These are phyloP conservation scores for Pseudotsuga menziesii DNA, from an alignment of 75 land plant genomes.

Conservation along the genomic window DNA sequence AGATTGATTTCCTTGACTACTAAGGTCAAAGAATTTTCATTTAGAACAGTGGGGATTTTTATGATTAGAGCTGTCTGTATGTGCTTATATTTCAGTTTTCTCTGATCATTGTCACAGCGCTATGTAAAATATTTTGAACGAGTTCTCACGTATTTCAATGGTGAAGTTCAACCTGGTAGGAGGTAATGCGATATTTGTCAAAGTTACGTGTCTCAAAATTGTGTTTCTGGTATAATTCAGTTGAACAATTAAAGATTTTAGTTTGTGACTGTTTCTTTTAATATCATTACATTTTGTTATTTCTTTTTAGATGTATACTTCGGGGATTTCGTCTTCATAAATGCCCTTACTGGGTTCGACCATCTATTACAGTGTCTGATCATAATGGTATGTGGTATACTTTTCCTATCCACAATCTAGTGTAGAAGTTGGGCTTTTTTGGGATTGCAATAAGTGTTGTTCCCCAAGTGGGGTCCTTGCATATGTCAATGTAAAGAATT, in stretches of 20 bases:
- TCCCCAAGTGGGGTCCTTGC: no score
- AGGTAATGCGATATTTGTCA: constrained; percentile 36
- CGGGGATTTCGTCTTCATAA: constrained; percentile 93
- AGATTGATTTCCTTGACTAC: no score
- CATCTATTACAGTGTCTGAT: constrained; percentile 86
- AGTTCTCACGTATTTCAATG: constrained; percentile 73
- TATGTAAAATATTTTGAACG: constrained; percentile 99
- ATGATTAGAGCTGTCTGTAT: background rate
- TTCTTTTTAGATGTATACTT: constrained; percentile 77
- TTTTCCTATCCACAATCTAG: background rate
- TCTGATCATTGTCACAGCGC: constrained; percentile 45
- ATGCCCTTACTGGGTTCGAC: constrained; percentile 98
- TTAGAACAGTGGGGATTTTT: background rate
- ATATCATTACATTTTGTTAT: constrained; percentile 6
- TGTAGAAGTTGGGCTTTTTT: no score
- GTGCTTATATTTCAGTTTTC: constrained; percentile 9
- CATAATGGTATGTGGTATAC: constrained; percentile 65
- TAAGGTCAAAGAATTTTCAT: no score
- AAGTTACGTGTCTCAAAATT: background rate
- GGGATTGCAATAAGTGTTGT: no score
- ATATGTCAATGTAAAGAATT: no score
- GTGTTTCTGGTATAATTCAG: background rate
- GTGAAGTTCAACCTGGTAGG: constrained; percentile 84
- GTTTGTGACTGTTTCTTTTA: background rate
- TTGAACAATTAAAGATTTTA: background rate